Base-by-base conservation (phyloP, 441 rosid species). In the Lepidium campestre region DNA sequence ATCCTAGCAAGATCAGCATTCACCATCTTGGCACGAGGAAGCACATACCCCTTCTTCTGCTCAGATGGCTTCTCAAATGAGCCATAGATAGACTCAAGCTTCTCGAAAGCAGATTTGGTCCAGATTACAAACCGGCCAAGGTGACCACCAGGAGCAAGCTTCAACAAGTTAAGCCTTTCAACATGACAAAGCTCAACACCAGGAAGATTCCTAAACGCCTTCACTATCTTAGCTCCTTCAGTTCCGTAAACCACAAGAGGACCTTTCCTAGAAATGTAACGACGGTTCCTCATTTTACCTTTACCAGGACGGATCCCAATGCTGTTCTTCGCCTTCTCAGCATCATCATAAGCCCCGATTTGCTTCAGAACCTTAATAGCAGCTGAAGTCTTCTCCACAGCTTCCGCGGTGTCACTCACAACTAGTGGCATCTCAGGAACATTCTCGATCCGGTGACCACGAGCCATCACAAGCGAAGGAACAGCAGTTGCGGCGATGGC, bases 61-160 rank as follows among this genome's bases (percentile, higher is more conserved):
- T 89, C 96, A 0, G 97, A 84, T 0, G 70, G 67, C 85, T 91
- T 91, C 31, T 91, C 96, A 8, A 93, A 93, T 0, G 93, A 75
- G 0, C 99, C 99, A 12, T 87, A 94, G 62, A 94, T 88, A 0
- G 85, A 70, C 42, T 91, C 99, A 2, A 94, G 85, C 83, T 85
- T 94, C 83, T 94, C 97, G 2, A 89, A 84, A 5, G 99, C 97
- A 1, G 93, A 84, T 23, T 91, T 89, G 1, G 99, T 94, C 99
- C 99, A 94, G 50, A 94, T 77, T 23, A 94, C 86, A n/a, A 94
- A 91, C 39, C 97, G 70, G 0, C 99, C 99, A 0, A 93, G 82
- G 65, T 93, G 99, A 11, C 99, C 99, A 68, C 99, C 97, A 1
- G 99, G 97, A 7, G 99, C 97, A 1, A 93, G 83, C 79, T 89